Evolutionary conservation across 805 yeast genomes (phyloP), one percentile per base, ranked within the genome.

Genomic region (Wickerhamiella allomyrinae): DNA sequence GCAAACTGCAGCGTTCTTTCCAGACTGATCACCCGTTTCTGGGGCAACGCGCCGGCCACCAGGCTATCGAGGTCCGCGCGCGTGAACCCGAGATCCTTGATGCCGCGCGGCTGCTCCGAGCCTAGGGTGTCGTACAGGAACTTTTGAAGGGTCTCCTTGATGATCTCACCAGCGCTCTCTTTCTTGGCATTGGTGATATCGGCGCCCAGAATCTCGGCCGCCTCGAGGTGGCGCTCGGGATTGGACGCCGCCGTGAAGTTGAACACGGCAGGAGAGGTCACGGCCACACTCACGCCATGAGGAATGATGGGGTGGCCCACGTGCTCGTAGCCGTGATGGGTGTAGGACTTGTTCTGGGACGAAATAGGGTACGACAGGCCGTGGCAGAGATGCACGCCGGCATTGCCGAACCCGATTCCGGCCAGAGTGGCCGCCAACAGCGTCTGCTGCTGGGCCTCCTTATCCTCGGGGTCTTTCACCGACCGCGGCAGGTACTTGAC

Each of bases 321-420:
- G 20, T 29, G 13, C 46, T 49, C 55, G 49, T 61, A 62, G 23
- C 63, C 65, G 9, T 55, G 50, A 42, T 62, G 66, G 45, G 51
- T 53, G 49, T 62, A 62, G 7, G 54, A 52, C 37, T 52, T 56
- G 49, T 62, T 62, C 54, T 62, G 63, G 11, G 63, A 57, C 4
- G 63, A 57, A 21, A 62, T 49, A 15, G 67, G 66, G 41, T 62
- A 62, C 39, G 69, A 60, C 41, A 67, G 51, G 46, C 70, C 65
- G 50, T 60, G 61, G 57, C 70, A 59, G 43, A 67, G 50, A 55
- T 67, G 64, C 44, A 66, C 65, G 40, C 70, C 65, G 19, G 70
- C 70, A 40, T 66, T 66, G 34, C 68, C 69, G 49, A 66, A 66
- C 20, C 70, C 70, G 42, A 66, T 60, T 15, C 70, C 70, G 6